Evolutionary conservation across 441 rosid genomes (phyloP).

Genomic region (Jatropha multifida): DNA sequence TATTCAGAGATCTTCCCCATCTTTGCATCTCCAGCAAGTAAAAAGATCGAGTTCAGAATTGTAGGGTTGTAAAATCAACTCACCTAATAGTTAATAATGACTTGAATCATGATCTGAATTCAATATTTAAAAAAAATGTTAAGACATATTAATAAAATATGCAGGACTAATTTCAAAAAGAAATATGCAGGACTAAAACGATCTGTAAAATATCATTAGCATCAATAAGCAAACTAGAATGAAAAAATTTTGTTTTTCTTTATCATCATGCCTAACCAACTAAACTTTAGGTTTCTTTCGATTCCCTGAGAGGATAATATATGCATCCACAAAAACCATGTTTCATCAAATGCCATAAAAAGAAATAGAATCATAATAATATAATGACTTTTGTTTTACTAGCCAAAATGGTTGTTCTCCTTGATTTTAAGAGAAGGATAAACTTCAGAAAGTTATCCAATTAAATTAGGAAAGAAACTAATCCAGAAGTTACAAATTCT

Average conservation of each 20-base stretch:
- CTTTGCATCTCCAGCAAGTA: conserved; percentile 34
- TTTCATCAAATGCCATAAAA: not conserved
- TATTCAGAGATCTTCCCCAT: conserved; percentile 64
- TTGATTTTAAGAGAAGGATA: not conserved
- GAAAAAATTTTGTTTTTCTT: not conserved
- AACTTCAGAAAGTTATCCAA: not conserved
- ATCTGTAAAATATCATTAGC: conserved; percentile 6
- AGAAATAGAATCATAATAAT: not conserved
- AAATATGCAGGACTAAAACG: not conserved
- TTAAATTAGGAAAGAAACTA: not conserved
- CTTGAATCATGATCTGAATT: conserved; percentile 7
- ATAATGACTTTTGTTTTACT: not conserved
- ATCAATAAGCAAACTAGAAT: conserved; percentile 1
- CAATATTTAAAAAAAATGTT: not conserved
- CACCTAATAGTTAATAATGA: not conserved
- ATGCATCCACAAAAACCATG: not conserved
- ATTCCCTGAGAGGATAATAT: not conserved
- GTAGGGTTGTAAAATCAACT: conserved; percentile 3
- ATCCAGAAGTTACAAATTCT: conserved; percentile 8
- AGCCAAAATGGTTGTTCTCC: not conserved
- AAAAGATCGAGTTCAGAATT: conserved; percentile 15
- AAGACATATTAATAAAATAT: not conserved
- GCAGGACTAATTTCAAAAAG: not conserved
- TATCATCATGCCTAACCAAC: not conserved
- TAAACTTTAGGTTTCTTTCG: not conserved